Conservation (phyloP, 257 asterid genomes). For the Solanum etuberosum region DNA sequence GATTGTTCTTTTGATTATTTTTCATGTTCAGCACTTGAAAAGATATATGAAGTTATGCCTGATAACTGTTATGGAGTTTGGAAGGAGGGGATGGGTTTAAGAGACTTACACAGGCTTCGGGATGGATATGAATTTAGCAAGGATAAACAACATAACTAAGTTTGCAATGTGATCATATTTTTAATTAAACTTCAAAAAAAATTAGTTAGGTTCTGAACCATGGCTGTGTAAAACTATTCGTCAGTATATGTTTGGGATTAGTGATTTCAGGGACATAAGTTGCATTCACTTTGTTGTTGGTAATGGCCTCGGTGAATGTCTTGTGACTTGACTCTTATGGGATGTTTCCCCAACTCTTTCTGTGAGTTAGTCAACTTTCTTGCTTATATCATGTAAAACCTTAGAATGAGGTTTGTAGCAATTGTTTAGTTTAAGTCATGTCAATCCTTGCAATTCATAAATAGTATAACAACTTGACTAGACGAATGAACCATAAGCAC, state of each 20-base stretch:
- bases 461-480: not conserved
- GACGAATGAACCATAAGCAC: not conserved
- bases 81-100: not conserved
- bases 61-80: not conserved
- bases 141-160: not conserved
- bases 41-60: not conserved
- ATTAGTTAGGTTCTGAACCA: not conserved
- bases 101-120: not conserved
- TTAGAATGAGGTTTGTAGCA: not conserved
- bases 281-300: not conserved
- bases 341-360: not conserved
- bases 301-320: not conserved
- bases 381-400: not conserved
- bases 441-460: not conserved
- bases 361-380: not conserved
- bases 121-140: not conserved
- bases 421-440: not conserved
- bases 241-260: not conserved
- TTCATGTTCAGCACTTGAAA: not conserved
- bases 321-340: not conserved
- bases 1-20: not conserved
- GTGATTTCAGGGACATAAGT: not conserved
- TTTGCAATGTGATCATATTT: no score
- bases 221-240: not conserved
- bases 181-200: no score